Conservation (phyloP, 2,329 filamentous ascomycete genomes). For the Pestalotiopsis sp. region DNA sequence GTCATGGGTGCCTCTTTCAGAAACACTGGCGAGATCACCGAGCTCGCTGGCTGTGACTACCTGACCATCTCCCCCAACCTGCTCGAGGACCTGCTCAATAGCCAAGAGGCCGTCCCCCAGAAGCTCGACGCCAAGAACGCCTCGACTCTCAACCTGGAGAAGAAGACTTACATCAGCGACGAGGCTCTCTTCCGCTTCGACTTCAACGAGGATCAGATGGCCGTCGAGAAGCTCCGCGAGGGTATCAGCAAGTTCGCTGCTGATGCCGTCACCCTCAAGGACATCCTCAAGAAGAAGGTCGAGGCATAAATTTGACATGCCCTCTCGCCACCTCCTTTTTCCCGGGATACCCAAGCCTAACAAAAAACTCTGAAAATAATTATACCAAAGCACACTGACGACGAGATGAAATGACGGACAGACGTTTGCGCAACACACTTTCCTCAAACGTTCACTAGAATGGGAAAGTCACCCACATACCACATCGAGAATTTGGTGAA, state of each 20-base stretch:
- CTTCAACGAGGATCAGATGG: conserved; percentile 99
- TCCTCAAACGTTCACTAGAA: conserved; percentile 7
- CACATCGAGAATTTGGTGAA: neutral
- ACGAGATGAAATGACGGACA: conserved; percentile 6
- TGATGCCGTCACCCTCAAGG: conserved; percentile 92
- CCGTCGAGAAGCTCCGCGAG: conserved; percentile 97
- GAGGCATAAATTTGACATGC: conserved; percentile 35
- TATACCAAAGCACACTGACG: neutral
- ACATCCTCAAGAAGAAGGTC: conserved; percentile 88
- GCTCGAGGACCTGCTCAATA: conserved; percentile 92
- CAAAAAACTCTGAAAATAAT: conserved; percentile 1
- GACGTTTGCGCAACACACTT: neutral
- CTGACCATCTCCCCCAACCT: conserved; percentile 96
- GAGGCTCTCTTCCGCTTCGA: conserved; percentile 95
- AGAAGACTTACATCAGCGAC: conserved; percentile 88
- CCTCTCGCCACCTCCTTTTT: neutral
- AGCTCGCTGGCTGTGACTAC: conserved; percentile 98
- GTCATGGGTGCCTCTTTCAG: conserved; percentile 99
- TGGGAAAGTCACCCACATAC: neutral
- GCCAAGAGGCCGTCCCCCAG: conserved; percentile 78
- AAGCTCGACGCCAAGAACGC: conserved; percentile 82
- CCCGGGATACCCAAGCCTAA: neutral
- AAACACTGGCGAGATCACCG: conserved; percentile 93
- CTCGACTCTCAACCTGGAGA: conserved; percentile 72
- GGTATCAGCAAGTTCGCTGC: conserved; percentile 99